Evolutionary conservation across 371 early-diverging fungal species (phyloP).

Genomic region (Rhizopus sp.): DNA sequence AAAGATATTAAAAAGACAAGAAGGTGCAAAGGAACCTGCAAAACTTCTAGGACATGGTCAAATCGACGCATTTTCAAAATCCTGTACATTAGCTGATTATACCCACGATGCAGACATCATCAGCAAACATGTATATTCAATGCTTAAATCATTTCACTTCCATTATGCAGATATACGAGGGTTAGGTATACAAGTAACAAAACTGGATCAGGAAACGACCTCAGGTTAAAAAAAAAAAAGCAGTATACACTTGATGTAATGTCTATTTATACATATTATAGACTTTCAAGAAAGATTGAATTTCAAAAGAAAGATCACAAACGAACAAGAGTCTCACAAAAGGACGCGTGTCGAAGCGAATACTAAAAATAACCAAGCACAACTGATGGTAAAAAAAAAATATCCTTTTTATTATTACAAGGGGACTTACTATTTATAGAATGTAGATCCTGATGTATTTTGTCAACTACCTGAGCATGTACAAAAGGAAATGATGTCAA

Average conservation of each 20-base stretch:
- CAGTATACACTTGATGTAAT: not conserved
- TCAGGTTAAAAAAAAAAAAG: slow-evolving; percentile 7
- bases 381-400: slow-evolving; percentile 11
- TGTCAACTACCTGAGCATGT: slow-evolving; percentile 28
- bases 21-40: slow-evolving; percentile 48
- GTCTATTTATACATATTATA: not conserved
- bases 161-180: slow-evolving; percentile 63
- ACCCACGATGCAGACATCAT: slow-evolving; percentile 54
- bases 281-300: slow-evolving; percentile 16
- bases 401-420: not conserved
- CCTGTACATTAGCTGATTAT: slow-evolving; percentile 41
- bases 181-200: slow-evolving; percentile 65
- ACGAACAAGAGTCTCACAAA: too few relatives aligned
- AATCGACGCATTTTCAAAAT: slow-evolving; percentile 64
- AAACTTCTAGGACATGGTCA: slow-evolving; percentile 73
- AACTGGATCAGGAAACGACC: slow-evolving; percentile 33
- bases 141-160: slow-evolving; percentile 52
- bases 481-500: slow-evolving; percentile 23
- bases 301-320: not conserved
- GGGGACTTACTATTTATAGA: slow-evolving; percentile 1
- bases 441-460: slow-evolving; percentile 26
- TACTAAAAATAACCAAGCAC: slow-evolving; percentile 5
- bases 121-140: slow-evolving; percentile 36
- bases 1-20: slow-evolving; percentile 49
- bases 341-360: not conserved